Evolutionary conservation across 2,329 filamentous ascomycete species (phyloP), one percentile per base, ranked within the genome.

Genomic region (Helotiales sp.): DNA sequence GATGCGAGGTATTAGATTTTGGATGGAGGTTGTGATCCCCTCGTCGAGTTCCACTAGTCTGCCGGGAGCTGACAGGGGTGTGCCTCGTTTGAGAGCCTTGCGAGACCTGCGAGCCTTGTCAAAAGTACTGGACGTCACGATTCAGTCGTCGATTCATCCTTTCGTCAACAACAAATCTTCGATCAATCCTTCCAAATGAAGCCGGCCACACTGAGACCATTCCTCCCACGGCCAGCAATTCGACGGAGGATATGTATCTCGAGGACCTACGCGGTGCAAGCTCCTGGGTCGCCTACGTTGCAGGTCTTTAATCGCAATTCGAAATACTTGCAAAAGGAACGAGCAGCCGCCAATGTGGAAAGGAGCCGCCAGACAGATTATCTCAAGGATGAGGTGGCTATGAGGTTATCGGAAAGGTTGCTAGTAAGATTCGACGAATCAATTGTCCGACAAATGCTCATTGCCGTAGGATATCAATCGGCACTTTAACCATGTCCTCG

Each of bases 261-360:
- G 57, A 80, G 89, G 58, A 77, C 75, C 57, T 96, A 95, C 75
- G 93, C 93, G 52, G 84, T 90, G 58, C 88, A 92, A 74, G 82
- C 90, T 19, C 81, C 90, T 2, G 90, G 91, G 59, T 84, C 85
- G 38, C 90, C 92, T 25, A 85, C 87, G 34, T 85, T 96, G 66
- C 88, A 97, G 66, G 90, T 99, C 73, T 99, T 99, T 83, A 96
- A 96, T 75, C 84, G 87, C 61, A 83, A 84, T 66, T 85, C 87
- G 22, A 99, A 99, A 80, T 93, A 90, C 80, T 77, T 95, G 49
- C 95, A 99, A 72, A 96, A 91, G 73, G 92, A 98, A 73, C 85
- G 93, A 61, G 89, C 92, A 1, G 93, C 90, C 0, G 72, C 79
- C 46, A 79, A 93, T 70, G 77, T 82, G 9, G 84, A 90, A 63